A percentile compares a stretch with the other conserved stretches of the same genome.
Evolutionary conservation across 2,329 filamentous ascomycete genomes (phyloP).

Genomic region (Fusarium sp.): DNA sequence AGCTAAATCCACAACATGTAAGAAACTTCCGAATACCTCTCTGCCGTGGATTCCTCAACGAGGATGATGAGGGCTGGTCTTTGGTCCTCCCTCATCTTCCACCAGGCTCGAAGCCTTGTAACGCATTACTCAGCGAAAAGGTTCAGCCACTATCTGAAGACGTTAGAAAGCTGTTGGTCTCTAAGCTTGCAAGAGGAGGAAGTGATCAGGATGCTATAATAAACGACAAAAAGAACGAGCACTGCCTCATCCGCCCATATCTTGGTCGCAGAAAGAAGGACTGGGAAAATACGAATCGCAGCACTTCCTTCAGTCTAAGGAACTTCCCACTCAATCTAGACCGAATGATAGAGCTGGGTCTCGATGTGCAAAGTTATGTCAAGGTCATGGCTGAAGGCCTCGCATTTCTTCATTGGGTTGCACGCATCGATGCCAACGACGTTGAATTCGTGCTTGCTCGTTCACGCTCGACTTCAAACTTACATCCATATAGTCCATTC

Average conservation of each 20-base stretch:
- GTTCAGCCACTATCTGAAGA: slow-evolving; percentile 33
- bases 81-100: slow-evolving; percentile 35
- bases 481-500: background rate
- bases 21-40: background rate
- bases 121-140: slow-evolving; percentile 44
- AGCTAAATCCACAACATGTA: background rate
- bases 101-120: slow-evolving; percentile 29
- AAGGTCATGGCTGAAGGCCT: slow-evolving; percentile 58
- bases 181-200: slow-evolving; percentile 25
- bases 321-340: slow-evolving; percentile 61
- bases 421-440: slow-evolving; percentile 59
- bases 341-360: slow-evolving; percentile 55
- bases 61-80: slow-evolving; percentile 18
- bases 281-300: background rate
- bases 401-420: slow-evolving; percentile 60
- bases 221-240: slow-evolving; percentile 47
- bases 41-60: background rate
- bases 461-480: background rate
- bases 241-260: slow-evolving; percentile 61
- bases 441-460: slow-evolving; percentile 63
- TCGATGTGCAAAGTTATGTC: slow-evolving; percentile 50
- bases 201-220: background rate
- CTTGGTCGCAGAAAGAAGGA: slow-evolving; percentile 50
- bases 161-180: slow-evolving; percentile 28
- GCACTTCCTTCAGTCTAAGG: slow-evolving; percentile 51